Evolutionary conservation across 768 basidiomycete genomes (phyloP), one percentile per base, ranked within the genome.

Genomic region (Tephrocybe rancida): DNA sequence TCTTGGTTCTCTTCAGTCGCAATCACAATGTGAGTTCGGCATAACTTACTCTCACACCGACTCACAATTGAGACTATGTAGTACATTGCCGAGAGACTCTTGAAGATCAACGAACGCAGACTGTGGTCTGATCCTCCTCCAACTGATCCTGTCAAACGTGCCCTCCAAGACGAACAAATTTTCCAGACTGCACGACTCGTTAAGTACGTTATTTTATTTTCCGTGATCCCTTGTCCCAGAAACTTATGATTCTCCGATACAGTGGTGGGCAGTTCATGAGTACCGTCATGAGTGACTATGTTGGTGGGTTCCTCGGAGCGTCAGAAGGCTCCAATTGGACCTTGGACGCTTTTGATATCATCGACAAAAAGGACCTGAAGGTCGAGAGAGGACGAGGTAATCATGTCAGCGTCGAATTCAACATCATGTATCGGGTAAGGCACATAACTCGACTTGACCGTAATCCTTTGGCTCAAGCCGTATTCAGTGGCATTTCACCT

Each of bases 321-420:
- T n/a, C n/a, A n/a, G n/a, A n/a, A n/a, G n/a, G n/a, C n/a, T n/a
- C n/a, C n/a, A n/a, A n/a, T n/a, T n/a, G n/a, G 83, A 81, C 16
- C 71, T 67, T 83, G 72, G 71, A 77, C 52, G 74, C 79, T 0
- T 80, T 81, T 52, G 75, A 79, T 55, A 52, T 73, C 18, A 79
- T 83, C 44, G 62, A 71, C 8, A 59, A 53, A 5, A 68, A 66
- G 42, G 66, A 75, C n/a, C 56, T 64, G 3, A 61, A 64, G 38
- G 67, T 75, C 5, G 61, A 59, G 0, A 75, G 83, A 10, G 88
- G 87, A 11, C 67, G 75, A 47, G 88, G 88, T 14, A 88, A 88
- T 56, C 80, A 80, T 49, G 76, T 77, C 56, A 87, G n/a, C n/a
- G 73, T 86, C 30, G 88, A 90, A 60, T 89, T 89, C 72, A 88